Base-by-base conservation (phyloP, 164 flowering plant genomes). In the Vitis labrusca region DNA sequence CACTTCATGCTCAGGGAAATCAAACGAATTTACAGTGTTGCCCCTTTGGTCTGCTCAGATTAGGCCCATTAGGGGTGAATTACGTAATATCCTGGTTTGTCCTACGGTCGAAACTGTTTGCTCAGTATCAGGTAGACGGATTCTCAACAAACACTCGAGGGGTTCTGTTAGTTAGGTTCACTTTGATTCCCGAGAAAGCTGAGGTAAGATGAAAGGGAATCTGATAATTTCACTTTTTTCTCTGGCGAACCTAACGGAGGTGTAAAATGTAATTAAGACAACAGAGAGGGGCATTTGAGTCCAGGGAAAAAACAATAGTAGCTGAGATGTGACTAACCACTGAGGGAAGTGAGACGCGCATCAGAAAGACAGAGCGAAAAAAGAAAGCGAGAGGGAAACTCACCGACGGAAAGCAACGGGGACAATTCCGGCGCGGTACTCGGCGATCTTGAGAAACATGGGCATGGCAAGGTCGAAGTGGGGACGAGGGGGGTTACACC, bases 401-500 rank as follows among this genome's bases (percentile, higher is more conserved):
- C 30, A 83, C 86, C 84, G 73, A 64, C 84, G 82, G 77, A 50
- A 79, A 14, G 69, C 3, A 54, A 83, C 86, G 66, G 86, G 86
- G 50, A 81, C 86, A n/a, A 83, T 83, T 7, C 86, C 86, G 32
- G 86, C 85, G 7, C 76, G 70, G 77, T 84, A 81, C 75, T 84
- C 65, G 37, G 86, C 85, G 71, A 84, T 75, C 72, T 79, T 79
- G 68, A 84, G 86, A 77, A 84, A 84, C 83, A 84, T 79, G 61
- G 86, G 86, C 86, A 84, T 84, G 70, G 86, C 84, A 50, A 84
- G 85, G 74, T 84, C 86, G 74, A 84, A 84, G 63, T 84, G 86
- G 3, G 81, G 73, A 19, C 84, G 81, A 47, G 86, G 86, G 37
- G 86, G 86, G 78, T 84, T 84, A 68, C 86, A 84, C 86, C 85